Base-by-base conservation (phyloP, 1,139 yeast species). In the Saccharomyces hybrid region DNA sequence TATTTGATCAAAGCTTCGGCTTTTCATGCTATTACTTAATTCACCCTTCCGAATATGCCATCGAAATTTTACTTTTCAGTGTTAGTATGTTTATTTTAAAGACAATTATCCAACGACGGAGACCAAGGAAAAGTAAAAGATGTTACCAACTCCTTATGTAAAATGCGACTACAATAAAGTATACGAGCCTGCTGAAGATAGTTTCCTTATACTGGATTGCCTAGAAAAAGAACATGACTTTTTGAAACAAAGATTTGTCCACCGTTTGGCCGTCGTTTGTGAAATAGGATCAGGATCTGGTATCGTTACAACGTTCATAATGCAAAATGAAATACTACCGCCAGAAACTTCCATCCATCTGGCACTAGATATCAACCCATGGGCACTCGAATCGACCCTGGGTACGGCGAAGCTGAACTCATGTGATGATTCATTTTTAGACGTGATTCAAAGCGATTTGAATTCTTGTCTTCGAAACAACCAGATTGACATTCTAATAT, bases 221-320 rank as follows among this genome's bases (percentile, higher is more conserved):
- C 75, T 93, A 53, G 98, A 93, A 64, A 70, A 74, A 49, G 85
- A 87, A 53, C 67, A 69, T 50, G 63, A 58, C 0, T 72, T 62
- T 54, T 63, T 84, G 38, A 57, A 61, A 16, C 55, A 63, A 13
- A 66, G 68, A 47, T 79, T 76, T 56, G 28, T 55, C 1, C 31
- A 60, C 23, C 55, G 54, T 23, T 52, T 67, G 0, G 86, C 95
- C 0, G 50, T 88, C 0, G 84, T 87, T 0, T 77, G 86, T 14
- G 99, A 93, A 65, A 77, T 93, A 7, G 99, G 99, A 0, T 79
- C 91, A 2, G 99, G 99, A 0, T 83, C 97, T 0, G 99, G 98
- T 0, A 78, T 93, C 4, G 87, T 91, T 0, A 78, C 95, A 0
- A 78, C 96, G 0, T 93, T 93, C 66, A 62, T 89, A 63, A 63